Conservation (phyloP, 2,329 filamentous ascomycete species). For the Teratosphaeria epicoccoides region DNA sequence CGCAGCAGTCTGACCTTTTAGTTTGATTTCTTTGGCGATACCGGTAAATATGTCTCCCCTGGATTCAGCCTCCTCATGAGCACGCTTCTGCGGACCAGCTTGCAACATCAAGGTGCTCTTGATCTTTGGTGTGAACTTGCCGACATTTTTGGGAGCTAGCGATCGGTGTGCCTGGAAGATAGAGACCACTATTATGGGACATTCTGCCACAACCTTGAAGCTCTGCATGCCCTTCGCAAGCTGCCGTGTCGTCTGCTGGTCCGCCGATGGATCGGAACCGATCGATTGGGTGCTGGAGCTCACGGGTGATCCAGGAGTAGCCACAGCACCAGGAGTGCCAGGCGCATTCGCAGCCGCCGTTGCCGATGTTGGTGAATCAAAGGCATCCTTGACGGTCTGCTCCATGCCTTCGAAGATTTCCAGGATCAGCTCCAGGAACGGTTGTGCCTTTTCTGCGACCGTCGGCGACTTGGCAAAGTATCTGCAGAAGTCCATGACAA, state of each 20-base stretch:
- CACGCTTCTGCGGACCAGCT: slow-evolving; percentile 85
- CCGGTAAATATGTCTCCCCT: slow-evolving; percentile 80
- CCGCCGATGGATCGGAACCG: slow-evolving; percentile 61
- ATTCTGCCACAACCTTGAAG: slow-evolving; percentile 96
- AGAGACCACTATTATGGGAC: slow-evolving; percentile 96
- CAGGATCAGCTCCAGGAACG: slow-evolving; percentile 82
- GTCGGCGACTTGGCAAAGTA: slow-evolving; percentile 66
- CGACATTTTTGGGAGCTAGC: slow-evolving; percentile 74
- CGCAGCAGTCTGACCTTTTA: slow-evolving; percentile 54
- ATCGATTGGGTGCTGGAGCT: slow-evolving; percentile 50
- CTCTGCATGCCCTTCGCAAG: slow-evolving; percentile 93
- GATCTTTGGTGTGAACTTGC: slow-evolving; percentile 84
- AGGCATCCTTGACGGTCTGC: slow-evolving; percentile 84
- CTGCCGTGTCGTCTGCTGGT: slow-evolving; percentile 65
- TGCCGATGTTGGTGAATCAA: slow-evolving; percentile 58
- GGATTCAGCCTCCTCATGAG: slow-evolving; percentile 72
- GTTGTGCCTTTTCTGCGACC: slow-evolving; percentile 70
- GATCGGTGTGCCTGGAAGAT: slow-evolving; percentile 87
- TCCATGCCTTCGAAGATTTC: slow-evolving; percentile 96
- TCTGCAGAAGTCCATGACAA: slow-evolving; percentile 90
- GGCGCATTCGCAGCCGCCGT: slow-evolving; percentile 49
- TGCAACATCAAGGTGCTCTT: slow-evolving; percentile 81
- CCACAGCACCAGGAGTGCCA: slow-evolving; percentile 50
- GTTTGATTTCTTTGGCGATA: slow-evolving; percentile 86
- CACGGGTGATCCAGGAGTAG: slow-evolving; percentile 76